Percentiles rank a stretch among this genome's conserved stretches.
These are phyloP conservation scores for Papilionanthe hybrid DNA, from an alignment of 116 monocot genomes.

Conservation along the genomic window DNA sequence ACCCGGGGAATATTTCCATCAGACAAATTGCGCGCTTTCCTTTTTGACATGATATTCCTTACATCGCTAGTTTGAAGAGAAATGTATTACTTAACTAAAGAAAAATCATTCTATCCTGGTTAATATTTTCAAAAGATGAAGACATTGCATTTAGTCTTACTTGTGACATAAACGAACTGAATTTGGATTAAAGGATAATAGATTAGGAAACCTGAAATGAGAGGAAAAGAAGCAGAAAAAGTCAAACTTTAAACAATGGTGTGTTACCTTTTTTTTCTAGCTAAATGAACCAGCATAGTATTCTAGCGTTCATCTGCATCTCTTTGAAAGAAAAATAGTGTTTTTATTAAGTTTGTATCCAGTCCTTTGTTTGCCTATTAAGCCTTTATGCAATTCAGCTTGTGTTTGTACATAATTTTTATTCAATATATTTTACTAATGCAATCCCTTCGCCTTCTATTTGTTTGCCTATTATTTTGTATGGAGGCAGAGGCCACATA, in stretches of 20 bases:
- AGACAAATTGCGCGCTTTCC: neutral
- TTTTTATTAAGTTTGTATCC: neutral
- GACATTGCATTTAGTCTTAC: neutral
- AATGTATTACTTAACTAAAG: neutral
- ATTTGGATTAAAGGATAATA: neutral
- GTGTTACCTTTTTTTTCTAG: neutral
- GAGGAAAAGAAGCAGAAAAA: neutral
- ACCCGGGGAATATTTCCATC: neutral
- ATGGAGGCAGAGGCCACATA: constrained; percentile 58
- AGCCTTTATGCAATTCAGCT: neutral
- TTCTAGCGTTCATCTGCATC: neutral
- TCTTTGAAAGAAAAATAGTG: neutral
- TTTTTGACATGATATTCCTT: neutral
- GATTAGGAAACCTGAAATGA: neutral
- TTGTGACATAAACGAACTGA: neutral
- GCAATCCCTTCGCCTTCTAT: neutral
- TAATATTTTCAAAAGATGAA: neutral
- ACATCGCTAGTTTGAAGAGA: neutral
- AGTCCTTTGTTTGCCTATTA: neutral
- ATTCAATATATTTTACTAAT: neutral
- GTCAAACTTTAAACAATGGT: neutral
- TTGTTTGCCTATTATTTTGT: constrained; percentile 3
- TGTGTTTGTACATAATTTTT: neutral
- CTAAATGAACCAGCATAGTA: neutral
- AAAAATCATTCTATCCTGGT: neutral